phyloP scores from a whole-genome alignment of 2,329 filamentous ascomycete genomes.

The Fusarium sp. region DNA sequence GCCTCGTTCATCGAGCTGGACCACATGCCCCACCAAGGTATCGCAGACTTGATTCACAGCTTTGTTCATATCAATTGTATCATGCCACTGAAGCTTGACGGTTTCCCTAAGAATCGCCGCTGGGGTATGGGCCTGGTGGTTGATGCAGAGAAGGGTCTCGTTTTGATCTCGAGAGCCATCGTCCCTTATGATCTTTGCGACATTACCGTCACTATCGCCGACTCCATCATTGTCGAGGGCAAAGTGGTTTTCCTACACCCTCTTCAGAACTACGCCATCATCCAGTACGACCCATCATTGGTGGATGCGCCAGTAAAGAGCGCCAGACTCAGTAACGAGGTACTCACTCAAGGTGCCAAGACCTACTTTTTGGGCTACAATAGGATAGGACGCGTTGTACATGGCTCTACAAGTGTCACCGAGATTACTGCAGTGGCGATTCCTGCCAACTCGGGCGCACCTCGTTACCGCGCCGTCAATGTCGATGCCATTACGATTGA shows the following conservation, averaged over 20 bases:
- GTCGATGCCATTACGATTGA: constrained; percentile 98
- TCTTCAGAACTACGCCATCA: constrained; percentile 94
- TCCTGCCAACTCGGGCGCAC: constrained; percentile 90
- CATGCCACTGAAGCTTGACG: constrained; percentile 96
- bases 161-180: constrained; percentile 92
- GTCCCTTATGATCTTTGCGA: constrained; percentile 98
- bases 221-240: constrained; percentile 93
- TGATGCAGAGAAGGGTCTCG: constrained; percentile 93
- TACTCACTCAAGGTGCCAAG: constrained; percentile 91
- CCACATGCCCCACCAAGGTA: constrained; percentile 86
- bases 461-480: constrained; percentile 93
- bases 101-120: constrained; percentile 94
- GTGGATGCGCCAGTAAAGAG: constrained; percentile 95
- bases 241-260: constrained; percentile 97
- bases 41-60: constrained; percentile 92
- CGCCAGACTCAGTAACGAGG: constrained; percentile 82
- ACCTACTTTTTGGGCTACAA: constrained; percentile 99
- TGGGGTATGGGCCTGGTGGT: constrained; percentile 98
- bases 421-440: constrained; percentile 98
- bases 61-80: constrained; percentile 94
- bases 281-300: constrained; percentile 92
- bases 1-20: constrained; percentile 94
- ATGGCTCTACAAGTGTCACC: constrained; percentile 93
- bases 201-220: constrained; percentile 94
- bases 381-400: constrained; percentile 91